Base-by-base conservation (phyloP, 1,139 yeast genomes). In the Kodamaea alishanica region DNA sequence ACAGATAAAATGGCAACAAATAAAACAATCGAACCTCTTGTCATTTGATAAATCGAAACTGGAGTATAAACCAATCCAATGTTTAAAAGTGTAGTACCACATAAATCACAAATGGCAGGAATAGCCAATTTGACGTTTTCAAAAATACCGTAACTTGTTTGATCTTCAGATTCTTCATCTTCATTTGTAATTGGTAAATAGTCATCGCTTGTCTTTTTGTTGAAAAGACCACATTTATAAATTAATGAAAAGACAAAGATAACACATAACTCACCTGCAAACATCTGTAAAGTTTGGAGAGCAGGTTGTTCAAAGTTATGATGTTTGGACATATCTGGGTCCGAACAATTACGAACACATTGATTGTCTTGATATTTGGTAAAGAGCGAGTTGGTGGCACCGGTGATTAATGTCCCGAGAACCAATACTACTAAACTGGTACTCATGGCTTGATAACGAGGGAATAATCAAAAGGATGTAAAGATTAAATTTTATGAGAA, bases 21-120 rank as follows among this genome's bases (percentile, higher is more conserved):
- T 32, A 86, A 63, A 32, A 85, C 88, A 35, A 85, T 66, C 0
- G 90, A 76, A 4, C 95, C 95, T 47, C 95, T 69, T 9, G 84
- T 80, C 95, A 86, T 86, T 57, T 86, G 95, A 59, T 84, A 86
- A 33, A 85, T 74, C 1, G 90, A 82, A n/a, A 85, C 95, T 0
- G 95, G 94, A 1, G 81, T 80, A 55, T 80, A 79, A 10, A 84
- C 59, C 46, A 86, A 68, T 1, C 94, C 95, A n/a, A 84, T 59
- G 50, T 84, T 83, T 77, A 85, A 74, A 50, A 85, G 61, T 0
- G 94, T 84, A 1, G 95, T 85, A 3, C 84, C 92, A 34, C 75
- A 55, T 40, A 85, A 70, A 56, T 86, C 95, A 58, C 89, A 83
- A 8, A 75, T 56, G 1, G 94, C 79, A 1, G 95, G 94, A 28